These are phyloP conservation scores for Leishmania braziliensis DNA, from an alignment of 208 protist species.

Conservation along the genomic window DNA sequence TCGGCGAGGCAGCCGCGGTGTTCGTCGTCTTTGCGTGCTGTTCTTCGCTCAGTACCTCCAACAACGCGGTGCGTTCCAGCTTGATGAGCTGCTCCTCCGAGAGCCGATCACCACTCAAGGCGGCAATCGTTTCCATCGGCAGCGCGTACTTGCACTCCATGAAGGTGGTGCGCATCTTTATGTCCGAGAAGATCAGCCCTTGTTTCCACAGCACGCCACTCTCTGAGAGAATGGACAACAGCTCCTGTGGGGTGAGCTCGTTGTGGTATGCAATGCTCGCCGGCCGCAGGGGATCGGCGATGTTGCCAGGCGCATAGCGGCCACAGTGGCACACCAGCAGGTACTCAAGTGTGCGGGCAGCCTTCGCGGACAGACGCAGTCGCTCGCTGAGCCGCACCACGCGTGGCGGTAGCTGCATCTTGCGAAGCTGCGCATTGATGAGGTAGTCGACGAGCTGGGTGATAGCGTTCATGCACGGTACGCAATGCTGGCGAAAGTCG, in stretches of 20 bases:
- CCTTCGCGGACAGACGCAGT: slow-evolving; percentile 54
- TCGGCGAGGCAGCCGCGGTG: background rate
- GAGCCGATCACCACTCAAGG: slow-evolving; percentile 72
- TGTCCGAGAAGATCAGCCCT: slow-evolving; percentile 66
- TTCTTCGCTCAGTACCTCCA: slow-evolving; percentile 69
- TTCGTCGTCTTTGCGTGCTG: background rate
- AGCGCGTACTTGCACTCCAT: slow-evolving; percentile 72
- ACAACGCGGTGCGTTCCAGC: slow-evolving; percentile 87
- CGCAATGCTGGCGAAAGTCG: slow-evolving; percentile 48
- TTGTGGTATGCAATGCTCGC: slow-evolving; percentile 55
- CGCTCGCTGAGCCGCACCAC: slow-evolving; percentile 68
- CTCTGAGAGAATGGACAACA: slow-evolving; percentile 74
- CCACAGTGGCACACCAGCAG: slow-evolving; percentile 81
- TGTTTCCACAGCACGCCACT: slow-evolving; percentile 85
- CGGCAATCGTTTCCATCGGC: slow-evolving; percentile 76
- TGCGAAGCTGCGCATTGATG: slow-evolving; percentile 32
- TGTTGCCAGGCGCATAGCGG: slow-evolving; percentile 25
- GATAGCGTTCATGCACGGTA: slow-evolving; percentile 47
- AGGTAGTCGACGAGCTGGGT: slow-evolving; percentile 28
- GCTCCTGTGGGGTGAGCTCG: slow-evolving; percentile 66
- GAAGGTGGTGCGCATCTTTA: slow-evolving; percentile 55
- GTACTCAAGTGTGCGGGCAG: slow-evolving; percentile 62
- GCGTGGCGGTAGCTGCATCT: slow-evolving; percentile 63
- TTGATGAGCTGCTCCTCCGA: slow-evolving; percentile 91
- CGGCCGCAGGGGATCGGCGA: slow-evolving; percentile 39